Evolutionary conservation across 129 eudicot genomes (phyloP).

Genomic region (Artemisia annua): DNA sequence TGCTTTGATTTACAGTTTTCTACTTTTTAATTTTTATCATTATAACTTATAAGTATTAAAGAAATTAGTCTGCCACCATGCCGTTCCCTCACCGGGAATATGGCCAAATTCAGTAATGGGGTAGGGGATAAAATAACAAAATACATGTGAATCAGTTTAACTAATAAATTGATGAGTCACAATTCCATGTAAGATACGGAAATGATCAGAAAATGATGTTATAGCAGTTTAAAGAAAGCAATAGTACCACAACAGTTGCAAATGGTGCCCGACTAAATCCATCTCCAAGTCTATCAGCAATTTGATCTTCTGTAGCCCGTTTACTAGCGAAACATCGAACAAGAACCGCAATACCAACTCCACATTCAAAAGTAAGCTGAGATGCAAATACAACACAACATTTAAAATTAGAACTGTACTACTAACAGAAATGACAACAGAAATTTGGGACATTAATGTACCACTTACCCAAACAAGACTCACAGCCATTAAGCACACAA

Average conservation of each 20-base stretch:
- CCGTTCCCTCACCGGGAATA: too few species aligned
- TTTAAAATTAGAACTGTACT: not conserved
- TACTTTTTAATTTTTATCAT: too few species aligned
- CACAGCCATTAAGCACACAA: slow-evolving; percentile 80
- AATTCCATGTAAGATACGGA: slow-evolving; percentile 2
- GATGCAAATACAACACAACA: slow-evolving; percentile 12
- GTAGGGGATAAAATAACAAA: too few species aligned
- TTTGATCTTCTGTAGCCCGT: slow-evolving; percentile 62
- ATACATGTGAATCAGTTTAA: too few species aligned
- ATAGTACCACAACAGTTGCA: slow-evolving; percentile 84
- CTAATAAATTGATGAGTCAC: not conserved
- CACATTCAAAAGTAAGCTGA: slow-evolving; percentile 74
- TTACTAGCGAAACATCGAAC: slow-evolving; percentile 76
- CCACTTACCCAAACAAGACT: slow-evolving; percentile 78
- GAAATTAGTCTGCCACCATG: too few species aligned
- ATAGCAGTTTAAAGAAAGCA: slow-evolving; percentile 13
- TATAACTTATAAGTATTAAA: too few species aligned
- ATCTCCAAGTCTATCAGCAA: slow-evolving; percentile 77
- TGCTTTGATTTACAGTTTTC: too few species aligned
- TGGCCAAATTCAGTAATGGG: too few species aligned
- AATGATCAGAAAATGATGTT: not conserved
- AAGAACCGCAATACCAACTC: slow-evolving; percentile 80
- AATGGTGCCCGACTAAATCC: slow-evolving; percentile 78
- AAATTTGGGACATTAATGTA: not conserved
- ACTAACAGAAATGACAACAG: not conserved